Evolutionary conservation across 352 stramenopile species (phyloP).

Genomic region (Phytopythium vexans): DNA sequence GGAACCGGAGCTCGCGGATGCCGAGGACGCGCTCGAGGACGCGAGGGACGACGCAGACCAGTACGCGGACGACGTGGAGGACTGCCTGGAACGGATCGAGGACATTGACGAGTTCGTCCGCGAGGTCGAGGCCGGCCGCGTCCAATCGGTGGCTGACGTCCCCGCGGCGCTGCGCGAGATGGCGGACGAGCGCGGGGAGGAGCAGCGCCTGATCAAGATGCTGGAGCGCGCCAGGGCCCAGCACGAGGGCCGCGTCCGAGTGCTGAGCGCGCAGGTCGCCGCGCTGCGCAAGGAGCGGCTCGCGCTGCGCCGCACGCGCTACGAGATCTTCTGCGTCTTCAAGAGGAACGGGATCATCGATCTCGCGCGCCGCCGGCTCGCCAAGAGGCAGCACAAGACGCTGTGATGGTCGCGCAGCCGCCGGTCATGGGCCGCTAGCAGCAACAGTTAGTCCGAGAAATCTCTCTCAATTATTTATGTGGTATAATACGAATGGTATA

Average conservation of each 20-base stretch:
- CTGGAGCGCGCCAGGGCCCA: slow-evolving; percentile 23
- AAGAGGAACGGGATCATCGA: slow-evolving; percentile 39
- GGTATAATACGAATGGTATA: too few species aligned
- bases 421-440: too few species aligned
- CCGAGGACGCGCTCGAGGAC: slow-evolving; percentile 31
- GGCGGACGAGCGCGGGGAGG: slow-evolving; percentile 33
- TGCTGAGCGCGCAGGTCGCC: slow-evolving; percentile 19
- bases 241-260: slow-evolving; percentile 28
- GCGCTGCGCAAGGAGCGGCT: slow-evolving; percentile 25
- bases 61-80: slow-evolving; percentile 39
- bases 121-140: slow-evolving; percentile 26
- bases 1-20: slow-evolving; percentile 27
- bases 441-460: too few species aligned
- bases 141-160: slow-evolving; percentile 29
- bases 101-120: slow-evolving; percentile 43
- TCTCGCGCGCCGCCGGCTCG: slow-evolving; percentile 30
- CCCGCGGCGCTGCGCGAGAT: slow-evolving; percentile 26
- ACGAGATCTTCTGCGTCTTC: slow-evolving; percentile 37
- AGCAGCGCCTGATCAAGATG: slow-evolving; percentile 35
- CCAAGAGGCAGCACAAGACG: slow-evolving; percentile 26
- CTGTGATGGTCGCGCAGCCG: too few species aligned
- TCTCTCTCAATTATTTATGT: too few species aligned
- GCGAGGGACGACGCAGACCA: slow-evolving; percentile 36
- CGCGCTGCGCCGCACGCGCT: slow-evolving; percentile 26
- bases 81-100: slow-evolving; percentile 36